Percentiles rank a stretch among this genome's conserved stretches.
Evolutionary conservation across 192 early-diverging fungal genomes (phyloP).

Genomic region (Backusella australiensis): DNA sequence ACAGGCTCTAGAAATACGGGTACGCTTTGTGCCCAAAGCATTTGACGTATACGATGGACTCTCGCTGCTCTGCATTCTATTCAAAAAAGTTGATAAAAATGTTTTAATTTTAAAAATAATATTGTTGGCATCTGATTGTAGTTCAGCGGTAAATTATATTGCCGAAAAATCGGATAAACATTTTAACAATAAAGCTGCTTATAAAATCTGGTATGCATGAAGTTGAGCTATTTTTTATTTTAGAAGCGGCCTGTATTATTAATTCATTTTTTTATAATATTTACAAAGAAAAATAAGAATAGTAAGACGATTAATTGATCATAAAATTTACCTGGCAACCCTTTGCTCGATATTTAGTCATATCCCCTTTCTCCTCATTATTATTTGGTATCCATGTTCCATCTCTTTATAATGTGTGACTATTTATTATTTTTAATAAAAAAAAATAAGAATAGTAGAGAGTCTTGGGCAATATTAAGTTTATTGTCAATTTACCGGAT

Average conservation of each 20-base stretch:
- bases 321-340: no score
- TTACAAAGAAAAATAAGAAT: no score
- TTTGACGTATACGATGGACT: neutral
- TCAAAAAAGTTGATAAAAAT: neutral
- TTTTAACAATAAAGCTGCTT: neutral
- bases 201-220: neutral
- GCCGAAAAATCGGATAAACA: neutral
- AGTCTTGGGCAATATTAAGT: no score
- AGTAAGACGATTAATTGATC: no score
- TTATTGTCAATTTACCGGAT: no score
- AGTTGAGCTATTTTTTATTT: no score
- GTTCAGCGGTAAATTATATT: neutral
- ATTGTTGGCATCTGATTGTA: neutral
- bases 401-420: no score
- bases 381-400: no score
- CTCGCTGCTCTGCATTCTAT: neutral
- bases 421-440: no score
- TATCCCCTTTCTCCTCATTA: no score
- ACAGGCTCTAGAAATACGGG: constrained; percentile 23
- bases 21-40: constrained; percentile 5
- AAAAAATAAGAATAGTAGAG: no score
- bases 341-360: no score
- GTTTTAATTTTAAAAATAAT: neutral
- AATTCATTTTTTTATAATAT: neutral
- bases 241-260: neutral